Evolutionary conservation across 2,329 filamentous ascomycete species (phyloP).

Genomic region (Colletotrichum falcatum): DNA sequence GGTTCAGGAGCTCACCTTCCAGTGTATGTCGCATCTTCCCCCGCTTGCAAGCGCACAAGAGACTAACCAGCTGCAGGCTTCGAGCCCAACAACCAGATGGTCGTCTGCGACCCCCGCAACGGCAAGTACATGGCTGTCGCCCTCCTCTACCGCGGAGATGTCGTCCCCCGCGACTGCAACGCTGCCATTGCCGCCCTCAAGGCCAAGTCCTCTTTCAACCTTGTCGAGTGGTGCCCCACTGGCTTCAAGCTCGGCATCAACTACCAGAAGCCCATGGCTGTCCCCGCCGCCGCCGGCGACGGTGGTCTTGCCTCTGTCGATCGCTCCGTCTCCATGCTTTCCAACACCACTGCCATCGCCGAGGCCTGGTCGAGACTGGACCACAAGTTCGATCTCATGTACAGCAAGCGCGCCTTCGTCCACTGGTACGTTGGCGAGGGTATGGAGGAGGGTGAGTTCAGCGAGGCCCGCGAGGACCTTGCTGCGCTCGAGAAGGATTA

Average conservation of each 20-base stretch:
- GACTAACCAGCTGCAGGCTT: slow-evolving; percentile 65
- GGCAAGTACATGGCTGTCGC: slow-evolving; percentile 83
- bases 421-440: slow-evolving; percentile 89
- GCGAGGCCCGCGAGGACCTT: slow-evolving; percentile 86
- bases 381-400: slow-evolving; percentile 83
- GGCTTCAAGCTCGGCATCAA: slow-evolving; percentile 83
- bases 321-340: slow-evolving; percentile 77
- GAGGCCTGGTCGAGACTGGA: slow-evolving; percentile 80
- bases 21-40: slow-evolving; percentile 64
- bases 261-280: slow-evolving; percentile 75
- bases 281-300: slow-evolving; percentile 65
- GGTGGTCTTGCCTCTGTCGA: slow-evolving; percentile 72
- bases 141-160: slow-evolving; percentile 78
- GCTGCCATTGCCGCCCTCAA: slow-evolving; percentile 75
- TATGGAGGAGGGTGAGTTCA: slow-evolving; percentile 94
- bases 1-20: slow-evolving; percentile 80
- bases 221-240: slow-evolving; percentile 81
- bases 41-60: neutral
- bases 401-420: slow-evolving; percentile 81
- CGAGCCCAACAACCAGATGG: slow-evolving; percentile 84
- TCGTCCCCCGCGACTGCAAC: slow-evolving; percentile 77
- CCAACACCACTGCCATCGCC: slow-evolving; percentile 80
- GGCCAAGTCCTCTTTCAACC: slow-evolving; percentile 78
- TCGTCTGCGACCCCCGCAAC: slow-evolving; percentile 79
- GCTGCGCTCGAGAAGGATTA: slow-evolving; percentile 89